Evolutionary conservation across 1,139 yeast species (phyloP).

Genomic region (Diutina pseudorugosa): DNA sequence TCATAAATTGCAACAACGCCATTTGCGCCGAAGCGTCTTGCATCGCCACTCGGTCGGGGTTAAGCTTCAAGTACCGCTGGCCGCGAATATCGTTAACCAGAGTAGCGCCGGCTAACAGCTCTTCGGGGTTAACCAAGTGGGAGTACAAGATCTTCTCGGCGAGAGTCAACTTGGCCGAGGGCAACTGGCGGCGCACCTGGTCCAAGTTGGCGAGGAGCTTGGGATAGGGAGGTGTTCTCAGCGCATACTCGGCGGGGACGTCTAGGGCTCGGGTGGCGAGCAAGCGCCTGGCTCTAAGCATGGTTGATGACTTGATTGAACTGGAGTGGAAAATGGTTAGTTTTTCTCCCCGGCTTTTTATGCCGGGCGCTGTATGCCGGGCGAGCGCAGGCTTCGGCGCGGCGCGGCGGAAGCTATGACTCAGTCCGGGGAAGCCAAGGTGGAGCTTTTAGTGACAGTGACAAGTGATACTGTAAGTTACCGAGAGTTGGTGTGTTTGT

Average conservation of each 20-base stretch:
- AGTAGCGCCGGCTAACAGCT: slow-evolving; percentile 39
- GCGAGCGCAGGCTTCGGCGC: neutral
- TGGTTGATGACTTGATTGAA: neutral
- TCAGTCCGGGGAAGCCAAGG: neutral
- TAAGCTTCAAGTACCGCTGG: slow-evolving; percentile 68
- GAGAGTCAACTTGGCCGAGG: slow-evolving; percentile 68
- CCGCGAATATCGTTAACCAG: slow-evolving; percentile 59
- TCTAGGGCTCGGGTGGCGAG: slow-evolving; percentile 10
- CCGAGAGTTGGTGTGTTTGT: too few relatives aligned
- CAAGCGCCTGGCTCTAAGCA: slow-evolving; percentile 1
- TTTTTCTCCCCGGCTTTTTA: neutral
- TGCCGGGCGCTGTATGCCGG: neutral
- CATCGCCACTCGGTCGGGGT: slow-evolving; percentile 99
- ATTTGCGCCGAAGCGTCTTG: slow-evolving; percentile 99
- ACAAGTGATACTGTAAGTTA: too few relatives aligned
- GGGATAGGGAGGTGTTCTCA: slow-evolving; percentile 81
- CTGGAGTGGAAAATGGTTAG: neutral
- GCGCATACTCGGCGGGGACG: slow-evolving; percentile 47
- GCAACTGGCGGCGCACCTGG: slow-evolving; percentile 50
- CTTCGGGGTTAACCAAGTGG: slow-evolving; percentile 80
- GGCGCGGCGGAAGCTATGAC: neutral
- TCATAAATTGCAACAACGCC: slow-evolving; percentile 94
- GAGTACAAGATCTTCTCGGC: slow-evolving; percentile 93
- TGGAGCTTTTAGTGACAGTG: too few relatives aligned
- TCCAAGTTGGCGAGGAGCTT: slow-evolving; percentile 54